Base-by-base conservation (phyloP, 495 filamentous ascomycete species). In the Daldinia vernicosa region DNA sequence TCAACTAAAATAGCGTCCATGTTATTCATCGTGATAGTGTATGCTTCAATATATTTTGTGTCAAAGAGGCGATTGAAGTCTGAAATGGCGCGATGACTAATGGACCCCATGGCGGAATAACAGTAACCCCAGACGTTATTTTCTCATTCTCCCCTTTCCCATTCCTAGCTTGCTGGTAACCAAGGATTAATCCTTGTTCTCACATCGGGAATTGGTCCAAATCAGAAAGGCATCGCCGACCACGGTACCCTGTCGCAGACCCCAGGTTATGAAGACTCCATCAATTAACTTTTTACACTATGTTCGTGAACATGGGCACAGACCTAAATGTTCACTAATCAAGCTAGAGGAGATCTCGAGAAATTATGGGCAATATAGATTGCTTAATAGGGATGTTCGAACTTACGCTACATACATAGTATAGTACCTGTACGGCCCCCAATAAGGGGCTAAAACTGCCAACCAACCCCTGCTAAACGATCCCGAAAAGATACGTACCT, bases 161-260 rank as follows among this genome's bases (percentile, higher is more conserved):
- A 72, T 40, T 47, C 43, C 32, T 35, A 43, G 50, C 32, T 43
- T 37, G 19, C 27, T 27, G 55, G 53, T 43, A 39, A 39, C 55
- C 65, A 56, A 40, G 65, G 59, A 66, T 52, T 24, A n/a, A 64
- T 47, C 70, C 70, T 39, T 58, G 61, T 52, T 27, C 62, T 54
- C 53, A 62, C 70, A 69, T 63, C 62, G 66, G 66, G 62, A 37
- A 52, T 63, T 66, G 57, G 35, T 62, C 70, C 39, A 64, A 73
- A 69, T 6, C 0, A 69, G 58, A 53, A 58, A 28, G 28, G 47
- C 45, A 56, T 56, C 33, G 47, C 70, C 70, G 69, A 30, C 27
- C 24, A 37, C 53, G 43, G 45, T 71, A 71, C 66, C 61, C n/a
- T 71, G 62, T 52, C 51, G 9, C 4, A 19, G 19, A 61, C 70